Evolutionary conservation across 139 green algal genomes (phyloP), one percentile per base, ranked within the genome.

Genomic region (Penium margaritaceum): DNA sequence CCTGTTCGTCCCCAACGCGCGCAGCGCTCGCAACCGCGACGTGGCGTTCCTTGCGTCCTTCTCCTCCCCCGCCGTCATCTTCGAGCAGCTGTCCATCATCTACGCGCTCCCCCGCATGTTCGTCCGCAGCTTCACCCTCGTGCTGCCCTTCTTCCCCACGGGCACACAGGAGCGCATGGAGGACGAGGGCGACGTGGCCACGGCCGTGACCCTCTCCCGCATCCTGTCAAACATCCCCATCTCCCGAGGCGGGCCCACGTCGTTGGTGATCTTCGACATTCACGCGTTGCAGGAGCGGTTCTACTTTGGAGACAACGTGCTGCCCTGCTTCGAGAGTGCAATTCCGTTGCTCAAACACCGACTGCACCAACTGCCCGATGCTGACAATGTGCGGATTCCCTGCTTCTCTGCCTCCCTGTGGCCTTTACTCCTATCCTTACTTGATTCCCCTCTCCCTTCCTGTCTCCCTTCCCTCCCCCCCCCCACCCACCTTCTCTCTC

Each of bases 101-200:
- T 97, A 96, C 75, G 91, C 94, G 51, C 85, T 98, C 38, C 93
- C 91, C 1, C 82, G 92, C 19, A 88, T 98, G 46, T 98, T 98
- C 70, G 88, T 97, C 3, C 87, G 84, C 58, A 95, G 87, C 36
- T 98, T 98, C 86, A 97, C 92, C 17, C 84, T 98, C 0, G 93
- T 98, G 24, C 86, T 98, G 57, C 94, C 93, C 38, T 98, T 97
- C 87, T 98, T 98, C 79, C 94, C 94, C 0, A 98, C 93, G 0
- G 47, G 47, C 5, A 58, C 47, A 32, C 27, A n/a, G 47, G 81
- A 85, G 81, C 43, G 82, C 9, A 85, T 87, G 75, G 83, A 86
- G 68, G 71, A 80, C 17, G 83, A 87, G 66, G 83, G 83, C 7
- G 83, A 87, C 30, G 47, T 87, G 29, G 78, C 94, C 0, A 98